Evolutionary conservation across 352 stramenopile species (phyloP), one percentile per base, ranked within the genome.

Genomic region (Phytopythium aichiense): DNA sequence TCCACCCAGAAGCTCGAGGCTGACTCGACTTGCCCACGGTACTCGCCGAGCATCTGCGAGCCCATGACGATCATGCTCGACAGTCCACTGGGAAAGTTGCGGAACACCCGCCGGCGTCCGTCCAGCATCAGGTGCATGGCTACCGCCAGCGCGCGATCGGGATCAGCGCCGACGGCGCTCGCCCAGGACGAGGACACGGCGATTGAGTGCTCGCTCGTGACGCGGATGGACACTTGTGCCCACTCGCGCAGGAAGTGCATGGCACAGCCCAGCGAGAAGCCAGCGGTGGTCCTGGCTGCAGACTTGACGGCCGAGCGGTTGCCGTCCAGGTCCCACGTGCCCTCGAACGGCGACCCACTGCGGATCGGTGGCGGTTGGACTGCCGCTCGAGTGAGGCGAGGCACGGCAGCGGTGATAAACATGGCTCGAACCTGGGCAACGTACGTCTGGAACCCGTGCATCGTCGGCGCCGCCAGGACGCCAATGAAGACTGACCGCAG

Each of bases 121-220:
- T 87, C 77, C 30, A 87, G 60, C 13, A 79, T 53, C 48, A 87
- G 54, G 23, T 57, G 52, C 65, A 77, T 73, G 23, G 65, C 75
- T 25, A 1, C 30, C 23, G 22, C 43, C 35, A 52, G 46, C 55
- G 38, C 30, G 58, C 45, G 25, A 2, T 43, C 51, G 25, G 28
- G n/a, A 48, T 3, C 9, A 48, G 65, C 25, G 63, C 46, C 20
- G 65, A 74, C 2, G 2, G 16, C 4, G 28, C 0, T 18, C 1
- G 53, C 40, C 66, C 40, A 67, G 63, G 28, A 69, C 42, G n/a
- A 73, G 28, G 15, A 50, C 61, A 63, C 66, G 35, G 5, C 40
- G 37, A 62, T 68, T 38, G 45, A 76, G 40, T 58, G 66, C 37
- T 18, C 69, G 54, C 40, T 28, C 0, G 42, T 43, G 20, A 60